Conservation (phyloP, 441 rosid species). For the Adansonia rubrostipa region DNA sequence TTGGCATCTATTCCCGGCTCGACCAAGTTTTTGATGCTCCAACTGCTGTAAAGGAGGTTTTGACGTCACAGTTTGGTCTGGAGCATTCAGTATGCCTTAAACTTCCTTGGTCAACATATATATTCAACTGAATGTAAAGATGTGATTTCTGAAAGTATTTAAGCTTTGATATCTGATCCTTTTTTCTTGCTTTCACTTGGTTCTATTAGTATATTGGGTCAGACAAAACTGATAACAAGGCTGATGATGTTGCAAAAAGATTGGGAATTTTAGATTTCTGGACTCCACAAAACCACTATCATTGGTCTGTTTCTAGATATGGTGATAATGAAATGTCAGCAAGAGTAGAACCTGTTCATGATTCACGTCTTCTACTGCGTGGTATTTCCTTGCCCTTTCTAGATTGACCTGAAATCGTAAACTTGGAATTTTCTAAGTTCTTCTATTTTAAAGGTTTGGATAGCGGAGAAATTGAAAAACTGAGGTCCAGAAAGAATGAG, state of each 20-base stretch:
- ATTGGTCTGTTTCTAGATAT: constrained; percentile 89
- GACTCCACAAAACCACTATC: constrained; percentile 96
- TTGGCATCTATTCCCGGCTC: constrained; percentile 82
- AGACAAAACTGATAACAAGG: constrained; percentile 77
- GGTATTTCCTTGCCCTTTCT: constrained; percentile 45
- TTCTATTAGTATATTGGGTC: constrained; percentile 80
- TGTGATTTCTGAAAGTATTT: constrained; percentile 7
- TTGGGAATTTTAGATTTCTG: constrained; percentile 81
- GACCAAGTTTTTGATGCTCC: constrained; percentile 98
- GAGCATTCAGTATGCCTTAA: constrained; percentile 63
- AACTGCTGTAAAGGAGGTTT: constrained; percentile 79
- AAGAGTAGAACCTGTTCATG: constrained; percentile 71
- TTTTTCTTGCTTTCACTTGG: constrained; percentile 24
- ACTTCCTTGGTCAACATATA: constrained; percentile 24
- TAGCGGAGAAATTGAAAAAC: constrained; percentile 72
- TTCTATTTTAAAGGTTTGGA: constrained; percentile 53
- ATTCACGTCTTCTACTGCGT: constrained; percentile 73
- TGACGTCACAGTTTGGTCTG: constrained; percentile 74
- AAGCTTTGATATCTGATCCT: not conserved
- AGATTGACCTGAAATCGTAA: not conserved
- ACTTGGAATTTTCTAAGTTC: constrained; percentile 10
- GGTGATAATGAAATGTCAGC: constrained; percentile 71
- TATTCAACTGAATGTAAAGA: constrained; percentile 15
- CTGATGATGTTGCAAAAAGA: constrained; percentile 71
- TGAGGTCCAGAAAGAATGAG: constrained; percentile 61